These are phyloP conservation scores for Fusarium agapanthi DNA, from an alignment of 2,329 filamentous ascomycete genomes.

Conservation along the genomic window DNA sequence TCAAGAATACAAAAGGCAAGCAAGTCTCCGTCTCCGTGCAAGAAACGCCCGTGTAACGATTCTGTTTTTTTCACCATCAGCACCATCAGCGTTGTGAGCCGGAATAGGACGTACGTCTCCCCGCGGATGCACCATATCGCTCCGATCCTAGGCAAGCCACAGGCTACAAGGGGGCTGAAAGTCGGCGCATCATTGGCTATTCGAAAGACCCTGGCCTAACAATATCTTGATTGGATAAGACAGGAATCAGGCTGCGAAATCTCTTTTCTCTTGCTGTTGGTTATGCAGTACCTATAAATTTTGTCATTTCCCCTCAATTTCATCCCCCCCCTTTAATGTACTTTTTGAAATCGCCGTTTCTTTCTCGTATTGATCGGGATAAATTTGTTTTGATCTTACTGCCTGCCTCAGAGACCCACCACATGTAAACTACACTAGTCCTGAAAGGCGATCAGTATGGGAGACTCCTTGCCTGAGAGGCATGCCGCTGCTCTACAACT, in stretches of 20 bases:
- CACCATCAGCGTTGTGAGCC: not conserved
- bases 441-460: not conserved
- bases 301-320: not conserved
- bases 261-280: not conserved
- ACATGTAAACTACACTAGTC: not conserved
- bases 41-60: accelerated
- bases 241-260: not conserved
- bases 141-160: not conserved
- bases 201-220: not conserved
- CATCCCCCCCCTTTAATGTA: too few species aligned
- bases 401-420: not conserved
- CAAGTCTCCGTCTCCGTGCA: not conserved
- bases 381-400: not conserved
- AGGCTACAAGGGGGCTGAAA: not conserved
- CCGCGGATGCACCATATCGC: not conserved
- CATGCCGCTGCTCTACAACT: accelerated
- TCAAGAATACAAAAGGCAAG: not conserved
- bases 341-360: accelerated
- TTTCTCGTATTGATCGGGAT: too few species aligned
- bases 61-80: not conserved
- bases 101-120: not conserved
- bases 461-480: accelerated
- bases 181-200: not conserved
- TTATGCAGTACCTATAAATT: not conserved
- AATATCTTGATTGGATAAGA: not conserved